Evolutionary conservation across 306 rosid species (phyloP).

Genomic region (Cicer cuneatum): DNA sequence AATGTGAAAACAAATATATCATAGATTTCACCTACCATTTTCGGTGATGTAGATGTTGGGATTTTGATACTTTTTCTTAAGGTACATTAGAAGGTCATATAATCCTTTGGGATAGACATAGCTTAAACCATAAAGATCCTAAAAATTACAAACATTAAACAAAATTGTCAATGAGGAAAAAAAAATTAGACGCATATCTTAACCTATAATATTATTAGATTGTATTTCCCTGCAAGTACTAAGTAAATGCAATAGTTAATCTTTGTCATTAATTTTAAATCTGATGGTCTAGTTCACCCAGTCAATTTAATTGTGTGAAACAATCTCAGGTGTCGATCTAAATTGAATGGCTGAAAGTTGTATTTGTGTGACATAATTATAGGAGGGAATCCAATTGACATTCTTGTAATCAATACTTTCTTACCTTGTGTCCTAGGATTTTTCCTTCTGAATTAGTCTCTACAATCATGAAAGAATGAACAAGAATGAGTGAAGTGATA

Average conservation of each 20-base stretch:
- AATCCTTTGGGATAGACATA: slow-evolving; percentile 47
- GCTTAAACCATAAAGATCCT: neutral
- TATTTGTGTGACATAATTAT: too few relatives aligned
- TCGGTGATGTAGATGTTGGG: slow-evolving; percentile 51
- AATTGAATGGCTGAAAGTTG: too few relatives aligned
- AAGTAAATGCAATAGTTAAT: too few relatives aligned
- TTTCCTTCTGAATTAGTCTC: slow-evolving; percentile 37
- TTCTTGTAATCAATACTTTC: neutral
- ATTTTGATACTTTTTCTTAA: slow-evolving; percentile 40
- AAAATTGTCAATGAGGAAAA: neutral
- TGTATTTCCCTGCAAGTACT: too few relatives aligned
- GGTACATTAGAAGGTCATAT: slow-evolving; percentile 28
- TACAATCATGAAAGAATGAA: neutral
- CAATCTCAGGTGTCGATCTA: too few relatives aligned
- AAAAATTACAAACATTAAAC: neutral
- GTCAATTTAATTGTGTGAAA: too few relatives aligned
- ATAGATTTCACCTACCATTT: slow-evolving; percentile 41
- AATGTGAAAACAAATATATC: neutral
- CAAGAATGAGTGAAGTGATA: neutral
- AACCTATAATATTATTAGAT: too few relatives aligned
- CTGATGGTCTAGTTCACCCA: too few relatives aligned
- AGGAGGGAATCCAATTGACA: neutral
- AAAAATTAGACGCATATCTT: neutral
- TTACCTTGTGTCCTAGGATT: slow-evolving; percentile 46
- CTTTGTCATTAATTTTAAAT: too few relatives aligned